Conservation (phyloP, 176 grass and related monocot species). For the Carex scoparia region DNA sequence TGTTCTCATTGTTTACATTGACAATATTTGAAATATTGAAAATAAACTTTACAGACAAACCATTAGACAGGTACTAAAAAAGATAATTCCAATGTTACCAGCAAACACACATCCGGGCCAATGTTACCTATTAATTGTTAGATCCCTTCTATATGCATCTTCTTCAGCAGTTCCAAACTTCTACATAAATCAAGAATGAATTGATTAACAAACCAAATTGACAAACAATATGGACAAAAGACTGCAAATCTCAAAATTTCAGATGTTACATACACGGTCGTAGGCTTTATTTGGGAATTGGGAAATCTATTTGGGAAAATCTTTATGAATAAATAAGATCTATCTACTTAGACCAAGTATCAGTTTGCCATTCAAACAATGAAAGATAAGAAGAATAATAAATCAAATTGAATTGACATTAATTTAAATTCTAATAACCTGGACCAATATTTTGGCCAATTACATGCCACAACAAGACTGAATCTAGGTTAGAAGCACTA, state of each 20-base stretch:
- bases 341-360: not conserved
- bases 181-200: conserved; percentile 33
- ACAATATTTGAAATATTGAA: conserved; percentile 2
- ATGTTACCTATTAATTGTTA: conserved; percentile 92
- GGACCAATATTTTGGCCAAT: not conserved
- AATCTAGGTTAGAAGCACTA: not conserved
- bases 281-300: not conserved
- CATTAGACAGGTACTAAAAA: not conserved
- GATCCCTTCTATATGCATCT: conserved; percentile 86
- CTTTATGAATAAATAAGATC: not conserved
- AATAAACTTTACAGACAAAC: not conserved
- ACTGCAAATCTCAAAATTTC: not conserved
- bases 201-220: not conserved
- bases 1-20: not conserved
- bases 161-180: conserved; percentile 87
- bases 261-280: not conserved
- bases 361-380: not conserved
- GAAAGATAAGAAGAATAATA: not conserved
- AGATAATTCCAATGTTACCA: not conserved
- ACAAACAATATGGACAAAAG: not conserved
- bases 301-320: not conserved
- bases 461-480: not conserved
- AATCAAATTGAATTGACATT: not conserved
- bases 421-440: not conserved
- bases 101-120: not conserved